phyloP scores from a whole-genome alignment of 2,329 filamentous ascomycete species.

The Colletotrichum truncatum region DNA sequence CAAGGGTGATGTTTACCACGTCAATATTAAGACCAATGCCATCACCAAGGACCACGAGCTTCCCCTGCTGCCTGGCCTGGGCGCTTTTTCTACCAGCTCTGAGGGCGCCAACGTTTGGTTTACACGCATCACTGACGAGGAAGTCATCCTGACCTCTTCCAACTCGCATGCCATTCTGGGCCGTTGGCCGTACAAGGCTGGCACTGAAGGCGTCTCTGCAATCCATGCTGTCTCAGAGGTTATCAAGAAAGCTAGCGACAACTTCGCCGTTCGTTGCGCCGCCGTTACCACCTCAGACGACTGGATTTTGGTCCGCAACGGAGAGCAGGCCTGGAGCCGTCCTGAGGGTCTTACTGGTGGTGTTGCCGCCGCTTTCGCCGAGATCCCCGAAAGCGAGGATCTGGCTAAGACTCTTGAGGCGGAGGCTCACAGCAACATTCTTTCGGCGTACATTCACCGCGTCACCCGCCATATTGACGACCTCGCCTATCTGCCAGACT shows the following conservation, averaged over 20 bases:
- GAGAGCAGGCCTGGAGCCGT: conserved; percentile 81
- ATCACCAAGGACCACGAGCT: conserved; percentile 84
- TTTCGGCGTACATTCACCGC: conserved; percentile 88
- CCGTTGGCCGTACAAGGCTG: conserved; percentile 71
- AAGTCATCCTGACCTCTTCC: conserved; percentile 79
- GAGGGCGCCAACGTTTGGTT: conserved; percentile 88
- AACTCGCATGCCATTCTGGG: conserved; percentile 79
- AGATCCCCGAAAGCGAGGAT: conserved; percentile 76
- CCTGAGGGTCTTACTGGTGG: conserved; percentile 83
- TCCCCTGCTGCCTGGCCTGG: conserved; percentile 73
- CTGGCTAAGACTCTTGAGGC: conserved; percentile 84
- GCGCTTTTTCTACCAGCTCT: conserved; percentile 82
- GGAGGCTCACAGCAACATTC: conserved; percentile 83
- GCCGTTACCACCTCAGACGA: conserved; percentile 74
- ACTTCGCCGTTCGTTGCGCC: conserved; percentile 82
- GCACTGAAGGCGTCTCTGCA: conserved; percentile 52
- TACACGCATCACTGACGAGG: conserved; percentile 79
- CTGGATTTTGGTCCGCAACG: conserved; percentile 87
- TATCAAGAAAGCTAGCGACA: conserved; percentile 72
- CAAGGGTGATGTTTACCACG: conserved; percentile 87
- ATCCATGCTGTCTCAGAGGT: conserved; percentile 84
- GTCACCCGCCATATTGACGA: conserved; percentile 84
- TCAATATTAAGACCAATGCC: conserved; percentile 74
- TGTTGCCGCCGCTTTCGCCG: conserved; percentile 83
- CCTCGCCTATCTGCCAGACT: conserved; percentile 78